phyloP scores from a whole-genome alignment of 2,329 filamentous ascomycete species.

The Colletotrichum falcatum region DNA sequence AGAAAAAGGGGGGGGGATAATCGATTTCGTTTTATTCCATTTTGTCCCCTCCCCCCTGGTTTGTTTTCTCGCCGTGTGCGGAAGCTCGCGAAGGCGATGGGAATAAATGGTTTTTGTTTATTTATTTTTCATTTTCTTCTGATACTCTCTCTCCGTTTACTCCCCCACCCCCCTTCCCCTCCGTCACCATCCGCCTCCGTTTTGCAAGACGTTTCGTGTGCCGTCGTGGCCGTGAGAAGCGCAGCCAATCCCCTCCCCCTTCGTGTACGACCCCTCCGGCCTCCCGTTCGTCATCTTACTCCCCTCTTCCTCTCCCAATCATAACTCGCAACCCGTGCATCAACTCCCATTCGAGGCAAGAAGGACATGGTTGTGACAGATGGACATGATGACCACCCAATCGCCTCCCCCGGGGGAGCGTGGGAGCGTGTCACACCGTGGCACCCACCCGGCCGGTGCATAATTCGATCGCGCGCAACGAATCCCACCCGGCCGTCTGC shows the following conservation, averaged over 20 bases:
- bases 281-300: not conserved
- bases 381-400: not conserved
- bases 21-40: too few relatives aligned
- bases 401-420: not conserved
- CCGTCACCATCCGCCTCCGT: not conserved
- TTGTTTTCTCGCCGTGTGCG: too few relatives aligned
- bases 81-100: too few relatives aligned
- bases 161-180: not conserved
- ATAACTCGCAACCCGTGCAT: not conserved
- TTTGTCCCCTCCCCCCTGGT: too few relatives aligned
- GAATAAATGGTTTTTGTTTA: not conserved
- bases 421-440: conserved; percentile 5
- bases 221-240: conserved; percentile 17
- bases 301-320: conserved; percentile 15
- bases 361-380: too few relatives aligned
- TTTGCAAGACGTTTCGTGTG: not conserved
- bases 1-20: too few relatives aligned
- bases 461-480: conserved; percentile 24
- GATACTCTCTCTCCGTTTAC: too few relatives aligned
- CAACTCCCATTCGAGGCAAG: not conserved
- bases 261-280: not conserved
- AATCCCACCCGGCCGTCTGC: conserved; percentile 24
- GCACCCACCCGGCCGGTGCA: conserved; percentile 7
- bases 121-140: not conserved
- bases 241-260: conserved; percentile 13